Conservation (phyloP, 2,329 filamentous ascomycete genomes). For the Trichothecium roseum region DNA sequence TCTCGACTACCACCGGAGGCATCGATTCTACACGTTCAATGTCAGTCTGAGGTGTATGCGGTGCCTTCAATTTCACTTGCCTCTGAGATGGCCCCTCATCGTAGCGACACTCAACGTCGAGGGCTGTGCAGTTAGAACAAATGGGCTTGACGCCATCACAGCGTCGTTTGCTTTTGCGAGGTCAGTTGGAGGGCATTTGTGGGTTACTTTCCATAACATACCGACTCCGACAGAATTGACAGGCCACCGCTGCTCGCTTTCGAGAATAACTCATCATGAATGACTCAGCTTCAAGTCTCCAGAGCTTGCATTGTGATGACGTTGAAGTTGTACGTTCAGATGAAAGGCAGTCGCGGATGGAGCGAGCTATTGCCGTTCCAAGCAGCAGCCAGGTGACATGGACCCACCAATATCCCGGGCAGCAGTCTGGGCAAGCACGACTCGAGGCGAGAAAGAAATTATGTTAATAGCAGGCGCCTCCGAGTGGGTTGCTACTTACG, state of each 20-base stretch:
- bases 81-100: constrained; percentile 17
- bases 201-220: constrained; percentile 2
- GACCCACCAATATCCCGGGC: too few species aligned
- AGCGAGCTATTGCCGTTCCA: too few species aligned
- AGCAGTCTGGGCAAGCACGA: too few species aligned
- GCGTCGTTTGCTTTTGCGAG: constrained; percentile 15
- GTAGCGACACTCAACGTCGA: constrained; percentile 15
- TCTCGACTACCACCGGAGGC: constrained; percentile 16
- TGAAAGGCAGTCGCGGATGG: too few species aligned
- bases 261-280: constrained; percentile 16
- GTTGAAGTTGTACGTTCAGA: too few species aligned
- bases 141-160: constrained; percentile 15
- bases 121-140: constrained; percentile 14
- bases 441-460: too few species aligned
- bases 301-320: too few species aligned
- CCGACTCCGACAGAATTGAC: constrained; percentile 17
- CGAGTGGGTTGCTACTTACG: too few species aligned
- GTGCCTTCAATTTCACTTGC: constrained; percentile 4
- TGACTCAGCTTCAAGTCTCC: too few species aligned
- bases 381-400: too few species aligned
- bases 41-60: neutral
- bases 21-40: constrained; percentile 12
- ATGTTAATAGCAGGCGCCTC: too few species aligned
- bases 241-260: constrained; percentile 17
- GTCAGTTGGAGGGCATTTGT: neutral